Evolutionary conservation across 2,329 filamentous ascomycete genomes (phyloP).

Genomic region (Paecilomyces formosus): DNA sequence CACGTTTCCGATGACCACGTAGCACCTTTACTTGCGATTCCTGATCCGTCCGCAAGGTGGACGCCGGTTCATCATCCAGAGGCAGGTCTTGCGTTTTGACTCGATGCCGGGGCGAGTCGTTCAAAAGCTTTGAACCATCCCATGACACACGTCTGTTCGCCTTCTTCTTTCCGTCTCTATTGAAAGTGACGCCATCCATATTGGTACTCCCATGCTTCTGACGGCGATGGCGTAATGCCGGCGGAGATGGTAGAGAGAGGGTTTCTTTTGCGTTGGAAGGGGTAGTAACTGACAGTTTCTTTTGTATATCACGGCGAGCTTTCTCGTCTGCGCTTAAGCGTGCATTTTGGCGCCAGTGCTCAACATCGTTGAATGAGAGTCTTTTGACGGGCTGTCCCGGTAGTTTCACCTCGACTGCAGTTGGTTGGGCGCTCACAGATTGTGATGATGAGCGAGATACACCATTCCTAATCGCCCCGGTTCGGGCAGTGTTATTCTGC

Average conservation of each 20-base stretch:
- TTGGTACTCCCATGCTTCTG: slow-evolving; percentile 30
- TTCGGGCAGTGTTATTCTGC: background rate
- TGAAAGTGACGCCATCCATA: slow-evolving; percentile 8
- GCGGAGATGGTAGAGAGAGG: slow-evolving; percentile 27
- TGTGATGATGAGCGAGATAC: slow-evolving; percentile 16
- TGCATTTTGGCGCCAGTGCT: slow-evolving; percentile 26
- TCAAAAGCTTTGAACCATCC: slow-evolving; percentile 30
- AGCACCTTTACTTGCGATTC: slow-evolving; percentile 11
- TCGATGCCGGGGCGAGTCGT: slow-evolving; percentile 14
- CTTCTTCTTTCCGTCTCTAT: slow-evolving; percentile 17
- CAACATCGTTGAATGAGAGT: slow-evolving; percentile 29
- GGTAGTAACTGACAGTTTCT: slow-evolving; percentile 24
- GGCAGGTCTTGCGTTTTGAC: slow-evolving; percentile 5
- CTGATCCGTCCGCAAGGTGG: slow-evolving; percentile 12
- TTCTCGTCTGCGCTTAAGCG: slow-evolving; percentile 26
- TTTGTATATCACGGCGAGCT: slow-evolving; percentile 20
- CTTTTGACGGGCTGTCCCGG: slow-evolving; percentile 33
- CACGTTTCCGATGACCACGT: slow-evolving; percentile 4
- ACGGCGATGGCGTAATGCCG: slow-evolving; percentile 31
- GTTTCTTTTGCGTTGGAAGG: slow-evolving; percentile 19
- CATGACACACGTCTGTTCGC: slow-evolving; percentile 27
- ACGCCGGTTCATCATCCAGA: slow-evolving; percentile 7
- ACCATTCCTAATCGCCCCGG: background rate
- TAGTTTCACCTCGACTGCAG: slow-evolving; percentile 30
- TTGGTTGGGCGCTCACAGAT: slow-evolving; percentile 14